Base-by-base conservation (phyloP, 1,284 basidiomycete genomes). In the Leccinum variabile region DNA sequence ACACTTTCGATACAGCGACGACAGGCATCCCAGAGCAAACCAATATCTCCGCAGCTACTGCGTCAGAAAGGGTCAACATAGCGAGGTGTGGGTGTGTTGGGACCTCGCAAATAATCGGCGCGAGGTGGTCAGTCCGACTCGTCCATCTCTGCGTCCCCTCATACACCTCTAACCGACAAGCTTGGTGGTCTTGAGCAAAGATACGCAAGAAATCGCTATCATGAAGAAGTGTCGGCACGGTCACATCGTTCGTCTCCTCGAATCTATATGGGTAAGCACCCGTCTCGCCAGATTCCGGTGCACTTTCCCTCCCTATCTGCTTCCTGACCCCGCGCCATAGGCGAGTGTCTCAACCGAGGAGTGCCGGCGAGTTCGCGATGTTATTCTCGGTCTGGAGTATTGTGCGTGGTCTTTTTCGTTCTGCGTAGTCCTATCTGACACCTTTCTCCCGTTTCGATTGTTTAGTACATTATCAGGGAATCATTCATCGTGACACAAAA, bases 401-500 rank as follows among this genome's bases (percentile, higher is more conserved):
- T 79, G 94, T 95, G 68, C 72, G 93, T 84, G 53, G 46, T 56
- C 59, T 56, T 52, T 54, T 30, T 59, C 64, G 46, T 57, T 28
- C 22, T 61, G 4, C 13, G 13, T 62, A 22, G 64, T 55, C 56
- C 18, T 59, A 11, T 54, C 28, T 54, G 9, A 54, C 18, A 14
- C 53, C 63, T 62, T 65, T 57, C 57, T 13, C 7, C 22, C 8
- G 18, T 61, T 57, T 39, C 55, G 59, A 49, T 61, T 49, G 3
- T 60, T 33, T 64, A 96, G 94, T 99, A 6, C 97, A 99, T 75
- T 88, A 92, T 71, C 94, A 98, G 73, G 97, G 97, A 41, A 98
- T 99, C 76, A 98, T 99, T 59, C 97, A 99, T 78, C 93, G 97
- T 62, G 97, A 99, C 77, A 98, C 98, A 81, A 99, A 99, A 77